These are phyloP conservation scores for Moesziomyces sp. DNA, from an alignment of 1,284 basidiomycete species.

Conservation along the genomic window DNA sequence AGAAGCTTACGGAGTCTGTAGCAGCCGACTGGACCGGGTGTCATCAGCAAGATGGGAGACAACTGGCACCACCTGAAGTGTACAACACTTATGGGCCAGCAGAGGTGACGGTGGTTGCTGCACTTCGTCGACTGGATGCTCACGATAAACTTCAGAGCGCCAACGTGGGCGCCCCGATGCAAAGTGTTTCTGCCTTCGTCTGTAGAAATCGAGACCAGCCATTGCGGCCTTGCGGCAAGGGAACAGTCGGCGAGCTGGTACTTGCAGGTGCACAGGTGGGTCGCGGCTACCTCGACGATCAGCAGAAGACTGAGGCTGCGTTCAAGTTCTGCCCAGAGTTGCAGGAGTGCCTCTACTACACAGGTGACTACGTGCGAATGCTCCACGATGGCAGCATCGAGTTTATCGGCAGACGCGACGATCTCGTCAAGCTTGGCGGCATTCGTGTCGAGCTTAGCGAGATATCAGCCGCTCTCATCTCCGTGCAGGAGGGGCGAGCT, in stretches of 20 bases:
- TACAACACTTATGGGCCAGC: constrained; percentile 47
- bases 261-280: constrained; percentile 24
- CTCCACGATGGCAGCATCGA: constrained; percentile 58
- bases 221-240: constrained; percentile 34
- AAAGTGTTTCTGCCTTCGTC: constrained; percentile 43
- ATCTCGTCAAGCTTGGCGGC: constrained; percentile 63
- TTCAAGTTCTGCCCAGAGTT: constrained; percentile 2
- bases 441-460: constrained; percentile 60
- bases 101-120: constrained; percentile 37
- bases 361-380: constrained; percentile 45
- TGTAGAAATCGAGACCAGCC: constrained; percentile 23
- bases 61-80: constrained; percentile 2
- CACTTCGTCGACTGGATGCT: constrained; percentile 12
- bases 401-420: constrained; percentile 60
- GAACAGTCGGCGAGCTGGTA: constrained; percentile 56
- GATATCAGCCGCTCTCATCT: constrained; percentile 27
- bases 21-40: constrained; percentile 51
- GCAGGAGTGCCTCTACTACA: constrained; percentile 29
- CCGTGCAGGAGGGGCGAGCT: not conserved
- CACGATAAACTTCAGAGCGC: constrained; percentile 46
- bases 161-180: constrained; percentile 56
- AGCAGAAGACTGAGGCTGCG: constrained; percentile 12
- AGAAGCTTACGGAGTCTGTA: constrained; percentile 58
- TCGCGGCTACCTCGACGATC: constrained; percentile 25
- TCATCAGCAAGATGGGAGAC: not conserved